Evolutionary conservation across 176 grass and related monocot genomes (phyloP), one percentile per base, ranked within the genome.

Genomic region (Paspalum notatum): DNA sequence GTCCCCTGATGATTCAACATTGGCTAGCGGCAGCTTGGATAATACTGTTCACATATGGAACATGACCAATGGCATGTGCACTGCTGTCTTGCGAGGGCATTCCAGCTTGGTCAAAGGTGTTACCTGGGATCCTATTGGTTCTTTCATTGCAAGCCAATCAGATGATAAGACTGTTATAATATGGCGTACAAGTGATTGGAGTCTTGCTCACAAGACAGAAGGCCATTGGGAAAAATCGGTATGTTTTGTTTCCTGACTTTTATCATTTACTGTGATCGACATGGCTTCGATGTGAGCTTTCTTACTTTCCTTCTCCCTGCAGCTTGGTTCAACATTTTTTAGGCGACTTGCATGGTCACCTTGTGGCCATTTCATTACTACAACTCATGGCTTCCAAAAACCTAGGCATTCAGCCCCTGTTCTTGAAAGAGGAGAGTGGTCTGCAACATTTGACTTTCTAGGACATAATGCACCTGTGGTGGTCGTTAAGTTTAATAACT

Each of bases 291-390:
- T 52, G 26, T 49, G 77, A 79, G 9, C 42, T 85, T 87, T 68
- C 80, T 85, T 75, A 75, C 58, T 79, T 84, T 53, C 63, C 20
- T 75, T 60, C 62, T 45, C 68, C 50, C 17, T 53, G 50, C 86
- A 99, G 96, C 90, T 99, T 89, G 96, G 96, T 80, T 99, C 96
- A 11, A 99, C 96, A 76, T 99, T 99, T 84, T 99, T 99, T 64
- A 95, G 96, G 62, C 75, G 96, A 60, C 88, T 99, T 81, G 83
- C 77, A 52, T 99, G 96, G 96, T 99, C 96, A 2, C 96, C 96
- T 54, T 99, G 96, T 91, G 96, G 96, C 16, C 96, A 99, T 65
- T 99, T 93, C 68, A 95, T 99, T 80, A 99, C 96, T 46, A 99
- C 96, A 0, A 99, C 96, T 76, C 96, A 99, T 72, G 96, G 96